Evolutionary conservation across 345 rosid genomes (phyloP).

Genomic region (Brassica rapa): DNA sequence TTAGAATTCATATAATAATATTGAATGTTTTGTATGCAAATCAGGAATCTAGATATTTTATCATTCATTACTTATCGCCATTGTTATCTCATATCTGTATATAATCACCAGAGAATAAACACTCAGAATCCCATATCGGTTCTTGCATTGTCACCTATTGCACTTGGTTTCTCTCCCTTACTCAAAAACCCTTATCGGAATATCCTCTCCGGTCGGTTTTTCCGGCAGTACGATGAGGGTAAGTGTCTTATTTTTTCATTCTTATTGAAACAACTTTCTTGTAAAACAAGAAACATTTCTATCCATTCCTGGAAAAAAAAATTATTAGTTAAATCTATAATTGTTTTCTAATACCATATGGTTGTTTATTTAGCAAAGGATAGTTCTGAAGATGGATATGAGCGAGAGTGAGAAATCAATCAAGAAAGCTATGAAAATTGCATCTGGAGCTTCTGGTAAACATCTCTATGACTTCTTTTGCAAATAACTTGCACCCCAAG

Average conservation of each 20-base stretch:
- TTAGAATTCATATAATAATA: not conserved
- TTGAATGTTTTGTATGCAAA: not conserved
- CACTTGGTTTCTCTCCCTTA: not conserved
- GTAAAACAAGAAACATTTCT: not conserved
- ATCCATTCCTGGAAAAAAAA: not conserved
- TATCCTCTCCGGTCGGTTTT: not conserved
- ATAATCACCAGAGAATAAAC: not conserved
- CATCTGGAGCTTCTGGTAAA: constrained; percentile 14
- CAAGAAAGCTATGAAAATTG: constrained; percentile 38
- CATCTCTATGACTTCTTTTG: not conserved
- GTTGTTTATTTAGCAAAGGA: constrained; percentile 31
- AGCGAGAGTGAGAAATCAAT: constrained; percentile 15
- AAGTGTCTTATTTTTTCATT: not conserved
- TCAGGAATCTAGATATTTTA: not conserved
- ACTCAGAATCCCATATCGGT: not conserved
- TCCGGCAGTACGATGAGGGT: not conserved
- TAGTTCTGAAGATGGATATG: constrained; percentile 36
- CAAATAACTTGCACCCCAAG: constrained; percentile 17
- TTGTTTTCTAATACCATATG: not conserved
- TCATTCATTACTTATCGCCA: not conserved
- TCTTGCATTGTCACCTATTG: not conserved
- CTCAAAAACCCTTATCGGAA: not conserved
- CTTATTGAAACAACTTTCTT: constrained; percentile 6
- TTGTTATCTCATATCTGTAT: not conserved
- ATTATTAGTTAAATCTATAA: not conserved